Evolutionary conservation across 225 moss, liverwort and hornwort species (phyloP).

Genomic region (Marchantia polymorpha): DNA sequence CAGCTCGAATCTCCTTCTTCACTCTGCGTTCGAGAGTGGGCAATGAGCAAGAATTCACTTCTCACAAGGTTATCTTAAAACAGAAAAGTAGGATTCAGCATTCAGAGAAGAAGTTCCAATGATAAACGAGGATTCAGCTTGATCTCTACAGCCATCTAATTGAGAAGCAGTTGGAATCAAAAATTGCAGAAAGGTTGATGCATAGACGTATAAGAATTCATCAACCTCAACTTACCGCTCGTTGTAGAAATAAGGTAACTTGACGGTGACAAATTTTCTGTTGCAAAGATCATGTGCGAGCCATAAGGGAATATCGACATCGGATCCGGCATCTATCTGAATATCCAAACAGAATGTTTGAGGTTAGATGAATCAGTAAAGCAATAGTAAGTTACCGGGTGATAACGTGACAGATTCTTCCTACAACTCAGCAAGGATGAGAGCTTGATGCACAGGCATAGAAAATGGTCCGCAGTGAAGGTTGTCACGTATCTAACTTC

Average conservation of each 20-base stretch:
- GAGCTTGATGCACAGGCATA: no score
- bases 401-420: neutral
- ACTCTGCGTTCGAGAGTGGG: slow-evolving; percentile 44
- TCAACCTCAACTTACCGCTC: slow-evolving; percentile 40
- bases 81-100: neutral
- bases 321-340: slow-evolving; percentile 74
- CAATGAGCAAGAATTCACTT: no score
- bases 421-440: neutral
- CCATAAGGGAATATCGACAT: slow-evolving; percentile 80
- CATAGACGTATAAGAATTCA: no score
- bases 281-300: slow-evolving; percentile 73
- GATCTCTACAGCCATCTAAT: neutral
- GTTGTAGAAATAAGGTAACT: slow-evolving; percentile 68
- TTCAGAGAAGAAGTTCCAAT: neutral
- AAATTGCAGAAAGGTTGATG: neutral
- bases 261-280: slow-evolving; percentile 59
- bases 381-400: no score
- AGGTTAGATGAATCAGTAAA: no score
- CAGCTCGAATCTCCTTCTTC: slow-evolving; percentile 92
- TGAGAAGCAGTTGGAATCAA: neutral
- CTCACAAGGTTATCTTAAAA: neutral
- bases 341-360: neutral
- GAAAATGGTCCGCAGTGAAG: no score
- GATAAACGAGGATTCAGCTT: no score
- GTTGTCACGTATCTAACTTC: no score